Evolutionary conservation across 139 green algal genomes (phyloP).

Genomic region (Pycnococcus provasolii): DNA sequence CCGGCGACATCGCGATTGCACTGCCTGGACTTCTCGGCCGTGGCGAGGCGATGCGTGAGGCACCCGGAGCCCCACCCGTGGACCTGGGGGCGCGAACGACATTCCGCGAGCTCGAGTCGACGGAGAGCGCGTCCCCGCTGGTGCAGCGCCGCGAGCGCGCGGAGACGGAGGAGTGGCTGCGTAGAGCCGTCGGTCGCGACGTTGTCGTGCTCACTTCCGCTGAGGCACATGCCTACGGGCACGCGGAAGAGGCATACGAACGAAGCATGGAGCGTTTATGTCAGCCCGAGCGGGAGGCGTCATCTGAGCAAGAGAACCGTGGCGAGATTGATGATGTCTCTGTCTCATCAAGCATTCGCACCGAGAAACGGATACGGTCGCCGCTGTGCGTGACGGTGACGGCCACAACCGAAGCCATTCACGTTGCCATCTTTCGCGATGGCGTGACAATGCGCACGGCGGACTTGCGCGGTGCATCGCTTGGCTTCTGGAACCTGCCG

Average conservation of each 20-base stretch:
- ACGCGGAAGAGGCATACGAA: neutral
- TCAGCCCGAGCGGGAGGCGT: neutral
- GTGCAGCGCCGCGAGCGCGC: neutral
- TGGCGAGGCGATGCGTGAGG: neutral
- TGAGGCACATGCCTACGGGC: constrained; percentile 26
- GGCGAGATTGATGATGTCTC: neutral
- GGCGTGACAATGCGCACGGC: constrained; percentile 20
- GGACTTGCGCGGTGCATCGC: constrained; percentile 1
- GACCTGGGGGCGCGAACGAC: no score
- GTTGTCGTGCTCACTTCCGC: constrained; percentile 16
- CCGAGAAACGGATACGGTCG: no score
- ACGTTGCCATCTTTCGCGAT: constrained; percentile 26
- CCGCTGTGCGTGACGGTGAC: neutral
- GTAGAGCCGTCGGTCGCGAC: constrained; percentile 11
- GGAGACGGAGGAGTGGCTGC: constrained; percentile 9
- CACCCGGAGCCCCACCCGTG: no score
- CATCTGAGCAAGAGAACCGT: neutral
- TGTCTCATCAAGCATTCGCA: neutral
- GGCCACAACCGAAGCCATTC: constrained; percentile 5
- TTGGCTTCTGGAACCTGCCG: neutral
- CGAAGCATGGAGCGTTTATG: neutral
- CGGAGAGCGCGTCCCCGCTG: neutral
- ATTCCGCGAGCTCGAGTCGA: no score
- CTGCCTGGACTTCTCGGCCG: constrained; percentile 11
- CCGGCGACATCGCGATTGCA: constrained; percentile 19